A percentile compares a stretch with the other conserved stretches of the same genome.
These are phyloP conservation scores for Nitzschia inconspicua DNA, from an alignment of 108 stramenopile genomes.

Conservation along the genomic window DNA sequence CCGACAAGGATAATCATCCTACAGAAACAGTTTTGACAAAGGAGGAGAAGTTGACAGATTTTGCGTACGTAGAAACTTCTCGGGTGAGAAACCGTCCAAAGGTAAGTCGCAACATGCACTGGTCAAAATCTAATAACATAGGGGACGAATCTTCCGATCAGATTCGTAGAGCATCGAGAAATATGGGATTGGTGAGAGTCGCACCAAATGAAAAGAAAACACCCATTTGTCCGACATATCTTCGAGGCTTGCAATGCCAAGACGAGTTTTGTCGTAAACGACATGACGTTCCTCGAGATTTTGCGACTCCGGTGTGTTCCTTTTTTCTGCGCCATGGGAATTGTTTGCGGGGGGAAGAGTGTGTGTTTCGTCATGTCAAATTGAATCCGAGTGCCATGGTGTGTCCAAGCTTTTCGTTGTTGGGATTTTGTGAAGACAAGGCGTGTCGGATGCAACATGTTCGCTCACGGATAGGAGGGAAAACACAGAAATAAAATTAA, in stretches of 20 bases:
- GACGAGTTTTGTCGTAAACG: conserved; percentile 59
- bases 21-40: neutral
- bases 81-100: conserved; percentile 12
- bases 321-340: conserved; percentile 77
- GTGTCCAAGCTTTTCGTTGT: conserved; percentile 59
- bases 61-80: conserved; percentile 53
- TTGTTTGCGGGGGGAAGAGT: conserved; percentile 68
- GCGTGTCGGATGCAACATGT: conserved; percentile 56
- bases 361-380: conserved; percentile 76
- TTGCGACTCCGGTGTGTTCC: conserved; percentile 68
- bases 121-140: conserved; percentile 1
- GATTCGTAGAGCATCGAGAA: conserved; percentile 5
- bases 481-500: too few relatives aligned
- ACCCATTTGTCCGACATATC: conserved; percentile 60
- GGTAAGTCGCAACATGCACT: neutral
- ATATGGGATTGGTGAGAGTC: conserved; percentile 65
- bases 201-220: conserved; percentile 37
- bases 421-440: conserved; percentile 62
- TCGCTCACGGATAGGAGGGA: too few relatives aligned
- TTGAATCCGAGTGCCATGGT: conserved; percentile 46
- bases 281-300: conserved; percentile 71
- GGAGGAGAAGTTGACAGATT: conserved; percentile 46
- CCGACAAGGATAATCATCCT: neutral
- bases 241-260: conserved; percentile 61
- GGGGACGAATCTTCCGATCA: neutral